Evolutionary conservation across 2,329 filamentous ascomycete species (phyloP).

Genomic region (Tolypocladium ovalisporum): DNA sequence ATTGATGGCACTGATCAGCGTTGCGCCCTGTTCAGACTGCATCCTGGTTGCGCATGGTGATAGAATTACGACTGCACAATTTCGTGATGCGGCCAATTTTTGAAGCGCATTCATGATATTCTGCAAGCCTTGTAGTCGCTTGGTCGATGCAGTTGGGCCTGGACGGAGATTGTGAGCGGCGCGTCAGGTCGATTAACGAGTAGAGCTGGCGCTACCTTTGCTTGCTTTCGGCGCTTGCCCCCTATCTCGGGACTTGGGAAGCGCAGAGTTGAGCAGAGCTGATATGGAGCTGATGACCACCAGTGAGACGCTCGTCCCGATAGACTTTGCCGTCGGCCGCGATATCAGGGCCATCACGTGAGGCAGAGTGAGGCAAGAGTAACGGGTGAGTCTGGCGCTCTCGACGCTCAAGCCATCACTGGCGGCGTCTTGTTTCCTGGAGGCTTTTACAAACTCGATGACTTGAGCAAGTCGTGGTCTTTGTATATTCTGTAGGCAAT

Average conservation of each 20-base stretch:
- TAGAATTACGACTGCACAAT: constrained; percentile 64
- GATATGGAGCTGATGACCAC: constrained; percentile 73
- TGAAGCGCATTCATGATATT: constrained; percentile 59
- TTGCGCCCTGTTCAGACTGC: constrained; percentile 52
- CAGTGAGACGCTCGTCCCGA: constrained; percentile 52
- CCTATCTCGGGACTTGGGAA: constrained; percentile 47
- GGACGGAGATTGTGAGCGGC: constrained; percentile 4
- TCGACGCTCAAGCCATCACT: constrained; percentile 9
- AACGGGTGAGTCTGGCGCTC: constrained; percentile 31
- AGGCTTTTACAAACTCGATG: constrained; percentile 9
- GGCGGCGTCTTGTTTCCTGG: constrained; percentile 1
- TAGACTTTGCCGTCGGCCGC: constrained; percentile 51
- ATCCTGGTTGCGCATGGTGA: constrained; percentile 79
- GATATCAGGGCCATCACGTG: constrained; percentile 67
- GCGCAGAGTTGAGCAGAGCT: constrained; percentile 63
- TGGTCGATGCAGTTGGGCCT: constrained; percentile 27
- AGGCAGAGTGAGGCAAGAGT: constrained; percentile 48
- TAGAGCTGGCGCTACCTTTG: constrained; percentile 20
- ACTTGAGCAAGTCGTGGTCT: constrained; percentile 16
- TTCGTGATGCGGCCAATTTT: constrained; percentile 62
- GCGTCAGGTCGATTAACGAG: neutral
- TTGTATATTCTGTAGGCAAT: constrained; percentile 34
- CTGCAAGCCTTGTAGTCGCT: constrained; percentile 42
- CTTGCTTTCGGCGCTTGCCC: constrained; percentile 24
- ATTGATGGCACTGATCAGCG: constrained; percentile 64